A percentile compares a stretch with the other conserved stretches of the same genome.
phyloP scores from a whole-genome alignment of 208 protist species.

The Leishmania lainsoni region DNA sequence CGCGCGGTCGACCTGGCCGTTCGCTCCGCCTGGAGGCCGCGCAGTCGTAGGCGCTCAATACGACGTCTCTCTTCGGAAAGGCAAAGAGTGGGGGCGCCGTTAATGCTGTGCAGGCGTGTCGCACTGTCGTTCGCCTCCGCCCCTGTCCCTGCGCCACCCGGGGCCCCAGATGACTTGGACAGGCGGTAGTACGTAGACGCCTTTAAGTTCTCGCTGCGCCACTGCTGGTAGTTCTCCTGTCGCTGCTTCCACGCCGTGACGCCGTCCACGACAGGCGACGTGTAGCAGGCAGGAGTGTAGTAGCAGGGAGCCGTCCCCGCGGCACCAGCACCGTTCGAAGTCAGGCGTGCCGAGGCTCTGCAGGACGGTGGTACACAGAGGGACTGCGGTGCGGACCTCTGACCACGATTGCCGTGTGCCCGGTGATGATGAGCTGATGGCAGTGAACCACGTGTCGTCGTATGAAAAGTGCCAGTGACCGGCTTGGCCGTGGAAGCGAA shows the following conservation, averaged over 20 bases:
- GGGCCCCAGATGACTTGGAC: background rate
- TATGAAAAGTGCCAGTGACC: background rate
- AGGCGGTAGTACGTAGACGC: slow-evolving; percentile 27
- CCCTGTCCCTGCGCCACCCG: background rate
- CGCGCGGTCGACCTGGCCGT: slow-evolving; percentile 12
- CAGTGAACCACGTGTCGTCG: background rate
- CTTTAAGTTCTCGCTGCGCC: slow-evolving; percentile 35
- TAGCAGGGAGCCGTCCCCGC: background rate
- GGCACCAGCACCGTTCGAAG: background rate
- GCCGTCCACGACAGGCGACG: slow-evolving; percentile 11
- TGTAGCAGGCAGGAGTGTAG: slow-evolving; percentile 35
- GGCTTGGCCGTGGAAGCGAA: slow-evolving; percentile 29
- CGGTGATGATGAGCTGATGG: background rate
- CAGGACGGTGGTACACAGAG: background rate
- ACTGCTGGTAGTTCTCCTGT: slow-evolving; percentile 44
- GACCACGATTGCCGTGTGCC: background rate
- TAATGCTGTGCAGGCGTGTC: background rate
- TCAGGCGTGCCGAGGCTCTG: background rate
- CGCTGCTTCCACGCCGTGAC: slow-evolving; percentile 27
- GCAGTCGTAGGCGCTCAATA: slow-evolving; percentile 33
- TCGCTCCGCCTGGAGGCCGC: slow-evolving; percentile 41
- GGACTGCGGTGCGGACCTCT: background rate
- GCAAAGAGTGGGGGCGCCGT: background rate
- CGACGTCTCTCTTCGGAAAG: slow-evolving; percentile 11
- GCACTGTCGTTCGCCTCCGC: background rate